These are phyloP conservation scores for Myochromella boudieri DNA, from an alignment of 768 basidiomycete genomes.

Conservation along the genomic window DNA sequence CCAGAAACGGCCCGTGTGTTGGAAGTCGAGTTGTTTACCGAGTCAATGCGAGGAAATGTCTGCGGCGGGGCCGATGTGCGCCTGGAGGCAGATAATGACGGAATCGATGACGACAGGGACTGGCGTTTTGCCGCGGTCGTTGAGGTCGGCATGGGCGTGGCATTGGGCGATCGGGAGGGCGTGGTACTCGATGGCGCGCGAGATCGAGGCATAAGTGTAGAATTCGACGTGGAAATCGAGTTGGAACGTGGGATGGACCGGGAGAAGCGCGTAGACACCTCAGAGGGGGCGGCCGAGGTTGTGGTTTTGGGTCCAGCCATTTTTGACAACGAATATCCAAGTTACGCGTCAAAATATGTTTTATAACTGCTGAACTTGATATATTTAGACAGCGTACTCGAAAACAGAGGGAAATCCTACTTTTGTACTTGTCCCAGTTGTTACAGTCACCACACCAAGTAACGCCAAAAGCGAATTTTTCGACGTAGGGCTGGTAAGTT, in stretches of 20 bases:
- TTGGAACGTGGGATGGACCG: conserved; percentile 44
- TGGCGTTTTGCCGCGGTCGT: conserved; percentile 31
- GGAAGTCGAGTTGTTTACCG: conserved; percentile 1
- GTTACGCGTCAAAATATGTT: too few species aligned
- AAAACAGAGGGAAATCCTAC: too few species aligned
- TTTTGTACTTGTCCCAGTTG: too few species aligned
- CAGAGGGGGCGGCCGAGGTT: too few species aligned
- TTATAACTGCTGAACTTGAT: too few species aligned
- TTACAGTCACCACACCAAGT: too few species aligned
- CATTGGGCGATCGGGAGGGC: conserved; percentile 45
- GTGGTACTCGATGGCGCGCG: conserved; percentile 51
- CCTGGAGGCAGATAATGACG: conserved; percentile 35
- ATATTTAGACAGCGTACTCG: too few species aligned
- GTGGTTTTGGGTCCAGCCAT: too few species aligned
- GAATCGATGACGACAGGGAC: conserved; percentile 32
- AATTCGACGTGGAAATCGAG: conserved; percentile 27
- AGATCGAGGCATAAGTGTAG: conserved; percentile 39
- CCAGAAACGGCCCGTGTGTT: too few species aligned
- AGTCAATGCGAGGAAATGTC: conserved; percentile 8
- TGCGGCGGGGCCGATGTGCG: conserved; percentile 38
- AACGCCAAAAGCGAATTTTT: too few species aligned
- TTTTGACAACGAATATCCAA: too few species aligned
- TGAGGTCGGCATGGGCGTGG: conserved; percentile 43
- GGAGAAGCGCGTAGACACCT: conserved; percentile 52
- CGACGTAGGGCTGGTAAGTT: too few species aligned